phyloP scores from a whole-genome alignment of 202 grass and related monocot species.

The Sporobolus alterniflorus region DNA sequence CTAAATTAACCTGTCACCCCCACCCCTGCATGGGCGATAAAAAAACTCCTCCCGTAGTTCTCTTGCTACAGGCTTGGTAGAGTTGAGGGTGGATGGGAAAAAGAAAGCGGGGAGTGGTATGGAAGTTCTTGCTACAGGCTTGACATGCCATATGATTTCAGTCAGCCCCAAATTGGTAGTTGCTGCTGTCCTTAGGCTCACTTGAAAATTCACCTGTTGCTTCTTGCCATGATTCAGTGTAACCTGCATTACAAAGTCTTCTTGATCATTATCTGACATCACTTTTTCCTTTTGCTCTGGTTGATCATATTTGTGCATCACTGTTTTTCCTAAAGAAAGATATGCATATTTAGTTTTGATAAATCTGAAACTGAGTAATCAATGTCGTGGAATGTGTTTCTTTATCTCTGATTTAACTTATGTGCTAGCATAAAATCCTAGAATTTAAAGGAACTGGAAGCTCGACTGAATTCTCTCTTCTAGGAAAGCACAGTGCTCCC shows the following conservation, averaged over 20 bases:
- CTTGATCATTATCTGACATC: background rate
- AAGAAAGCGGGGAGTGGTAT: background rate
- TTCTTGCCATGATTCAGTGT: background rate
- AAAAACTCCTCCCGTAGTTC: no score
- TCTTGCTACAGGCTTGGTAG: no score
- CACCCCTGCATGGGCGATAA: no score
- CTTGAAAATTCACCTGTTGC: background rate
- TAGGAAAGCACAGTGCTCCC: background rate
- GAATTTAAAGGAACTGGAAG: background rate
- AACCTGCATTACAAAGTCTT: background rate
- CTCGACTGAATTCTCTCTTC: background rate
- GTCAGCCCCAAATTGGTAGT: background rate
- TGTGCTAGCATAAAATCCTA: background rate
- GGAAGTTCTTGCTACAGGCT: background rate
- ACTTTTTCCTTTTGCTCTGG: background rate
- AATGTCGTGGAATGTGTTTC: background rate
- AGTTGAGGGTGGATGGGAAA: background rate
- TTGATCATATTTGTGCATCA: background rate
- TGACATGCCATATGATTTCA: background rate
- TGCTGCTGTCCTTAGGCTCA: background rate
- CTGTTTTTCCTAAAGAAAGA: background rate
- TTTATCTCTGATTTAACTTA: background rate
- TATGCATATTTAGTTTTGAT: background rate
- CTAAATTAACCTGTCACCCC: no score
- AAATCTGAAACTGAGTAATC: background rate